Conservation (phyloP, 1,284 basidiomycete genomes). For the Irpex lacteus region DNA sequence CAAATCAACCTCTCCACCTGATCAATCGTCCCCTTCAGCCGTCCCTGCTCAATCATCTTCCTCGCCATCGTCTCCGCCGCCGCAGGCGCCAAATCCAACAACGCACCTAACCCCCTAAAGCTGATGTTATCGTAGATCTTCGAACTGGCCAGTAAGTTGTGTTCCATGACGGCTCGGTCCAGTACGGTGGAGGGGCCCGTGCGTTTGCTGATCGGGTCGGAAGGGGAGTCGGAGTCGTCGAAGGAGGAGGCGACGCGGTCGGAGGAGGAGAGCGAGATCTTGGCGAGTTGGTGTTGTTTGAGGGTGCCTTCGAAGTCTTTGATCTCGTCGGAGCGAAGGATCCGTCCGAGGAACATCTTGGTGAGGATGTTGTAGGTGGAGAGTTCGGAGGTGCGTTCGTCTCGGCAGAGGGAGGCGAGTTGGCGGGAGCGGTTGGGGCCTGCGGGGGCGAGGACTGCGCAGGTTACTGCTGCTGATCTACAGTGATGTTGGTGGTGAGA, state of each 20-base stretch:
- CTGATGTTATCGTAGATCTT: constrained; percentile 96
- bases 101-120: constrained; percentile 81
- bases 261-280: constrained; percentile 78
- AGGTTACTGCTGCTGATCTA: constrained; percentile 90
- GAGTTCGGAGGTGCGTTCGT: constrained; percentile 83
- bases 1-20: constrained; percentile 92
- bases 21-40: constrained; percentile 88
- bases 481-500: neutral
- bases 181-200: constrained; percentile 93
- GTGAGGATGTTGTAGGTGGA: constrained; percentile 87
- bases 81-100: constrained; percentile 82
- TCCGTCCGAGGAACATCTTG: constrained; percentile 98
- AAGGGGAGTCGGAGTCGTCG: constrained; percentile 38
- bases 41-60: constrained; percentile 95
- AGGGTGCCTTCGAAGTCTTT: constrained; percentile 87
- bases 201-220: constrained; percentile 55
- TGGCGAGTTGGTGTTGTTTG: constrained; percentile 90
- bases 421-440: constrained; percentile 93
- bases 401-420: constrained; percentile 88
- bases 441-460: constrained; percentile 95
- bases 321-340: constrained; percentile 86
- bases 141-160: constrained; percentile 94
- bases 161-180: constrained; percentile 96
- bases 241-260: constrained; percentile 71
- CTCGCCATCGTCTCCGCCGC: constrained; percentile 93